Evolutionary conservation across 2,329 filamentous ascomycete genomes (phyloP).

Genomic region (Claviceps capensis): DNA sequence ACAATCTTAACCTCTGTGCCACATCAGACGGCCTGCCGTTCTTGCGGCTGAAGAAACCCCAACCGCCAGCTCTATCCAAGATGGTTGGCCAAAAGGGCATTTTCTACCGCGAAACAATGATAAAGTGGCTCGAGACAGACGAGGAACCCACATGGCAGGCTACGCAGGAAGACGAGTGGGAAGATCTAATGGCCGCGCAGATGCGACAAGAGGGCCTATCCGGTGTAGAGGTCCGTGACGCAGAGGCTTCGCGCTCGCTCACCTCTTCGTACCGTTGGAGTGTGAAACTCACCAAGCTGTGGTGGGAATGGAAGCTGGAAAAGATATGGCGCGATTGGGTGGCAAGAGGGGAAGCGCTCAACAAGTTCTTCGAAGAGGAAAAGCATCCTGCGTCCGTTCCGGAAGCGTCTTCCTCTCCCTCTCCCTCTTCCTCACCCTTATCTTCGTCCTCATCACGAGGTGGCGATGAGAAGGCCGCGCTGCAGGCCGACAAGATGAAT

Average conservation of each 20-base stretch:
- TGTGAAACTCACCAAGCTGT: slow-evolving; percentile 17
- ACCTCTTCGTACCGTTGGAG: slow-evolving; percentile 15
- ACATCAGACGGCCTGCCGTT: slow-evolving; percentile 46
- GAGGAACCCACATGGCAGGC: slow-evolving; percentile 21
- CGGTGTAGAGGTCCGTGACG: neutral
- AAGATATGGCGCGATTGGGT: slow-evolving; percentile 23
- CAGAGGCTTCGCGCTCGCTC: slow-evolving; percentile 2
- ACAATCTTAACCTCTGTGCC: slow-evolving; percentile 42
- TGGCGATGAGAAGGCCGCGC: neutral
- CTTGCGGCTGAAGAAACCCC: slow-evolving; percentile 51
- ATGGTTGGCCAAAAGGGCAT: slow-evolving; percentile 39
- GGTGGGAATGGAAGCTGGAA: slow-evolving; percentile 19
- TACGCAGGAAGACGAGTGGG: slow-evolving; percentile 35
- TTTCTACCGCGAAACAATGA: slow-evolving; percentile 27
- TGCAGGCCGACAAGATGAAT: neutral
- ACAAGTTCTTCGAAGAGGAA: slow-evolving; percentile 27
- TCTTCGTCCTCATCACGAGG: neutral
- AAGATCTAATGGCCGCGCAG: slow-evolving; percentile 20
- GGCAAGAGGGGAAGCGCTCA: slow-evolving; percentile 27
- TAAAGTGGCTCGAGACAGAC: slow-evolving; percentile 23
- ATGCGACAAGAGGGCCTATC: slow-evolving; percentile 5
- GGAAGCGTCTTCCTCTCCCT: too few species aligned
- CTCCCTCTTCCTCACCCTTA: too few species aligned
- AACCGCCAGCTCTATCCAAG: slow-evolving; percentile 43
- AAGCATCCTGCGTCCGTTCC: slow-evolving; percentile 10